Evolutionary conservation across 352 stramenopile genomes (phyloP).

Genomic region (Phytophthora foliorum): DNA sequence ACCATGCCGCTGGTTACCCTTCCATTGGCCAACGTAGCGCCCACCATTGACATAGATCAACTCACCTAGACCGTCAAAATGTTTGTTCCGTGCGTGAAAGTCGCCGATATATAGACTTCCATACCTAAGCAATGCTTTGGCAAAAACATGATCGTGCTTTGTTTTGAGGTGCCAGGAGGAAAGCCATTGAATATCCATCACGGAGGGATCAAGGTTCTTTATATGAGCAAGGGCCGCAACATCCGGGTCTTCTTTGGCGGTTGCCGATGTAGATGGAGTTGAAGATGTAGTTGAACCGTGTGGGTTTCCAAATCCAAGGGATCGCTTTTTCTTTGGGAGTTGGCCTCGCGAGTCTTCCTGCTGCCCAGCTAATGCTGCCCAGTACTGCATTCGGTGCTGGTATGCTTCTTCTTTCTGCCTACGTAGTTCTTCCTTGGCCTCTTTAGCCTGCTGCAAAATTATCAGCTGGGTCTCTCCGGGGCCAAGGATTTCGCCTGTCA

Average conservation of each 20-base stretch:
- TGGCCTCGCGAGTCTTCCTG: constrained; percentile 33
- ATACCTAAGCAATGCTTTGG: constrained; percentile 70
- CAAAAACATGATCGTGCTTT: constrained; percentile 53
- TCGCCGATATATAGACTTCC: constrained; percentile 84
- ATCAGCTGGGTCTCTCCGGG: constrained; percentile 68
- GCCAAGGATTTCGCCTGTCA: constrained; percentile 65
- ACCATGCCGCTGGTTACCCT: constrained; percentile 69
- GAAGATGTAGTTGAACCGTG: constrained; percentile 8
- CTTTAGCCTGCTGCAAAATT: constrained; percentile 51
- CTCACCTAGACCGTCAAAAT: constrained; percentile 86
- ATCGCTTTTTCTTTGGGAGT: constrained; percentile 42
- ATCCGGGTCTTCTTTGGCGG: constrained; percentile 7
- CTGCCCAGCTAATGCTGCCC: constrained; percentile 54
- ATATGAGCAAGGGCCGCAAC: constrained; percentile 23
- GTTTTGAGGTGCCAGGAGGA: constrained; percentile 51
- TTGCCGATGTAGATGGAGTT: not conserved
- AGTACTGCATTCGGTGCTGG: constrained; percentile 73
- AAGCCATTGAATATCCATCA: constrained; percentile 65
- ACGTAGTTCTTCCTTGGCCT: constrained; percentile 53
- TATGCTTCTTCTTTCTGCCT: constrained; percentile 67
- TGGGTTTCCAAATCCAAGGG: constrained; percentile 44
- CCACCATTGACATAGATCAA: constrained; percentile 87
- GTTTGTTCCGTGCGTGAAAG: constrained; percentile 52
- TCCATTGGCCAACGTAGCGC: constrained; percentile 89
- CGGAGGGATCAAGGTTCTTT: constrained; percentile 39